Percentiles rank a stretch among this genome's conserved stretches.
These are phyloP conservation scores for Blastomyces parvus DNA, from an alignment of 2,329 filamentous ascomycete genomes.

Conservation along the genomic window DNA sequence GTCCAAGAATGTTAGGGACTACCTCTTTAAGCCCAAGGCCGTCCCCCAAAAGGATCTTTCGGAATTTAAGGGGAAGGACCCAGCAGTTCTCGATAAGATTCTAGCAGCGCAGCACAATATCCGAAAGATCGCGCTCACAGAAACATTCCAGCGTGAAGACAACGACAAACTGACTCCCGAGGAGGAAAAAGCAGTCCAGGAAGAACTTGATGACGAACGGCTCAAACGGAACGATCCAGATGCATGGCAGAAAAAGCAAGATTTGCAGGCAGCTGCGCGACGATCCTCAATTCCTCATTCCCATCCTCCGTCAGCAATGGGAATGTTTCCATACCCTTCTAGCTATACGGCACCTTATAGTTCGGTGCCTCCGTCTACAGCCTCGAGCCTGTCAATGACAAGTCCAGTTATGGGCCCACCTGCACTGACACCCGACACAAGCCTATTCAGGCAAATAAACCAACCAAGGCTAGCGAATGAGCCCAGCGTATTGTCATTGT, in stretches of 20 bases:
- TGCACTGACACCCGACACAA: constrained; percentile 20
- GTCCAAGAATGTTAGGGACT: constrained; percentile 44
- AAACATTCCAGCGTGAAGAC: constrained; percentile 64
- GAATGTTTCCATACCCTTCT: neutral
- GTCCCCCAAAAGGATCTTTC: constrained; percentile 45
- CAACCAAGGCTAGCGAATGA: neutral
- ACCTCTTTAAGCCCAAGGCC: constrained; percentile 50
- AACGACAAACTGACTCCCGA: constrained; percentile 52
- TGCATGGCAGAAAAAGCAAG: constrained; percentile 22
- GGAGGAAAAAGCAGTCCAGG: constrained; percentile 49
- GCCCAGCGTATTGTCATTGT: neutral
- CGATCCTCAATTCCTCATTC: constrained; percentile 1
- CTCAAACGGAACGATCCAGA: constrained; percentile 31
- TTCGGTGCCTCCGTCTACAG: neutral
- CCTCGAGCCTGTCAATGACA: constrained; percentile 6
- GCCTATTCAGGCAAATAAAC: constrained; percentile 7
- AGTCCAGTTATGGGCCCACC: constrained; percentile 18
- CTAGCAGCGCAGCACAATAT: constrained; percentile 23
- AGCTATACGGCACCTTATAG: neutral
- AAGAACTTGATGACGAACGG: constrained; percentile 34
- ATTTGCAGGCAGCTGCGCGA: constrained; percentile 5
- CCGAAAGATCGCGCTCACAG: constrained; percentile 51
- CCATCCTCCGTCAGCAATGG: neutral
- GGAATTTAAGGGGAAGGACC: constrained; percentile 50
- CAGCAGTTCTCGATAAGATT: constrained; percentile 50